Conservation (phyloP, 2,329 filamentous ascomycete genomes). For the Xylariaceae sp. region DNA sequence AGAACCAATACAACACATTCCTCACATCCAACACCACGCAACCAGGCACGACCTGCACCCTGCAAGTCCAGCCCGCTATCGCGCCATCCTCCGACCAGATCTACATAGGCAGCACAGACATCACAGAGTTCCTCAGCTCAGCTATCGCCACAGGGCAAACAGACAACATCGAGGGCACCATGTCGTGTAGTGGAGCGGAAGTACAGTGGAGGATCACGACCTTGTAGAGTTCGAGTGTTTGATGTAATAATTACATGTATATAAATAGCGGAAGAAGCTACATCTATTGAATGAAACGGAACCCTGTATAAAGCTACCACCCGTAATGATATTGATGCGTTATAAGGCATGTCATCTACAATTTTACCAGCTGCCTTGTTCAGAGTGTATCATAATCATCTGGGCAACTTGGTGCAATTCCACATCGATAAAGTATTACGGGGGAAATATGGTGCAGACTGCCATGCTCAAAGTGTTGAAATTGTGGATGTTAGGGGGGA, state of each 20-base stretch:
- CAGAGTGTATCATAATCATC: too few relatives aligned
- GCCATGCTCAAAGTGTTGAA: too few relatives aligned
- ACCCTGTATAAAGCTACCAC: too few relatives aligned
- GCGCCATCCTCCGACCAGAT: slow-evolving; percentile 20
- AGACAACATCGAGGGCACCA: slow-evolving; percentile 14
- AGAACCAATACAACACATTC: slow-evolving; percentile 17
- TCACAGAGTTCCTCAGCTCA: slow-evolving; percentile 14
- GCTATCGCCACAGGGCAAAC: slow-evolving; percentile 7
- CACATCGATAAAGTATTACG: too few relatives aligned
- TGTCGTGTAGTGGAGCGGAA: slow-evolving; percentile 17
- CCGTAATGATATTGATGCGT: too few relatives aligned
- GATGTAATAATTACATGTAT: not conserved
- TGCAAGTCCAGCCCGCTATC: slow-evolving; percentile 18
- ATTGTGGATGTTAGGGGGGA: too few relatives aligned
- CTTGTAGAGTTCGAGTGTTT: slow-evolving; percentile 3
- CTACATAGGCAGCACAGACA: slow-evolving; percentile 19
- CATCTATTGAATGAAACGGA: too few relatives aligned
- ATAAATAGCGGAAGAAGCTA: not conserved
- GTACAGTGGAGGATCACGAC: slow-evolving; percentile 22
- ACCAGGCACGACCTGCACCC: slow-evolving; percentile 6
- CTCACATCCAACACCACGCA: slow-evolving; percentile 4
- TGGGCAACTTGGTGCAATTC: too few relatives aligned
- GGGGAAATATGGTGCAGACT: too few relatives aligned
- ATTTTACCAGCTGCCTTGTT: too few relatives aligned
- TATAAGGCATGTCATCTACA: too few relatives aligned